phyloP scores from a whole-genome alignment of 164 flowering plant genomes.

The Pachysandra terminalis region DNA sequence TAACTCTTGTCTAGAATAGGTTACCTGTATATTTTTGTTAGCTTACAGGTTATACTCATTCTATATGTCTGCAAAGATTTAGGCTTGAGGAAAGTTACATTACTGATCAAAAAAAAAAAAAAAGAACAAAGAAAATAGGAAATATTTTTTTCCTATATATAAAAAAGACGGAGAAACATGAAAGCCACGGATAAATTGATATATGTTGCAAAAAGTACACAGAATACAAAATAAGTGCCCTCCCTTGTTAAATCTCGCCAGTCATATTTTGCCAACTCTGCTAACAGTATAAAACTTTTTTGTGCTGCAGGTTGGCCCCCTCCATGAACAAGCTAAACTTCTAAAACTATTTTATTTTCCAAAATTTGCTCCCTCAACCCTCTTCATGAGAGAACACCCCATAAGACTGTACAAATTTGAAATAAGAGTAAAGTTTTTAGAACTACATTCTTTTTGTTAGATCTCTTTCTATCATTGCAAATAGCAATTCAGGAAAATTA shows the following conservation, averaged over 20 bases:
- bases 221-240: slow-evolving; percentile 5
- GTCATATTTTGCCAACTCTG: slow-evolving; percentile 77
- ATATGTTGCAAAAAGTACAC: too few species aligned
- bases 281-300: too few species aligned
- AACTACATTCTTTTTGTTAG: background rate
- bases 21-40: too few species aligned
- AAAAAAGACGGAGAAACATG: background rate
- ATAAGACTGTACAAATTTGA: background rate
- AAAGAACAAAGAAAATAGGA: background rate
- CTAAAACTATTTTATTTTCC: slow-evolving; percentile 58
- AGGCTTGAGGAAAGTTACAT: too few species aligned
- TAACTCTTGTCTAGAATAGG: too few species aligned
- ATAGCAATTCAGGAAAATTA: slow-evolving; percentile 77
- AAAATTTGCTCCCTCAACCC: slow-evolving; percentile 64
- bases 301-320: slow-evolving; percentile 77
- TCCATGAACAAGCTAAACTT: slow-evolving; percentile 77
- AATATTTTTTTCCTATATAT: background rate
- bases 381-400: slow-evolving; percentile 20
- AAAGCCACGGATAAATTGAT: background rate
- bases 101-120: background rate
- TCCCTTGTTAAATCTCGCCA: slow-evolving; percentile 55
- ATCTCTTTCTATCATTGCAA: slow-evolving; percentile 49
- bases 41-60: too few species aligned
- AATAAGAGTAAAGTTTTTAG: background rate
- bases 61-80: too few species aligned